Evolutionary conservation across 2,329 filamentous ascomycete genomes (phyloP).

Genomic region (Cladosporium sp.): DNA sequence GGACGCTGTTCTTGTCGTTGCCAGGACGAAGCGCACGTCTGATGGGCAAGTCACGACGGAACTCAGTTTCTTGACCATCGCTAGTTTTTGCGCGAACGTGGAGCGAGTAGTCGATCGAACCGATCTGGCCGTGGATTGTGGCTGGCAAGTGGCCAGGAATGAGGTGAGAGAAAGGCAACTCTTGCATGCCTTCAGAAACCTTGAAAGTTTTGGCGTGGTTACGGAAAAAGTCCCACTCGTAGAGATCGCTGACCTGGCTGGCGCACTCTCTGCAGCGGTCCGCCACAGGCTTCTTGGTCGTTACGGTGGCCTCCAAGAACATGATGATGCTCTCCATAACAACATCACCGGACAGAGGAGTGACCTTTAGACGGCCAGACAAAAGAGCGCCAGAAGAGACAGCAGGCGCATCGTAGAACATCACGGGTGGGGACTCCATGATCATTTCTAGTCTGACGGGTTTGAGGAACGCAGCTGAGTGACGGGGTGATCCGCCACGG

Average conservation of each 20-base stretch:
- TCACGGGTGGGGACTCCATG: constrained; percentile 83
- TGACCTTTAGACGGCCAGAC: constrained; percentile 76
- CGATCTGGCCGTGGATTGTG: constrained; percentile 71
- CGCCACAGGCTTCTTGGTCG: constrained; percentile 79
- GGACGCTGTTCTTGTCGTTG: constrained; percentile 81
- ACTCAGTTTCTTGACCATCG: constrained; percentile 62
- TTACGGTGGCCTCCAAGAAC: constrained; percentile 67
- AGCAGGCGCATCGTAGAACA: constrained; percentile 75
- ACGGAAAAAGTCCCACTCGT: constrained; percentile 75
- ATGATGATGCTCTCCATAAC: constrained; percentile 71
- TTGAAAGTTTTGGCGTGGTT: constrained; percentile 46
- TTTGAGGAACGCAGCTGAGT: constrained; percentile 27
- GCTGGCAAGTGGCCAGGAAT: constrained; percentile 84
- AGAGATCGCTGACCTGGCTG: constrained; percentile 69
- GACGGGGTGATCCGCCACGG: constrained; percentile 23
- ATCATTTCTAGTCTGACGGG: constrained; percentile 58
- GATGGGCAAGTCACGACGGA: constrained; percentile 69
- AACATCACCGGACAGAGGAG: constrained; percentile 66
- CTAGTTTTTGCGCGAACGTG: constrained; percentile 64
- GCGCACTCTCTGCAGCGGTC: constrained; percentile 76
- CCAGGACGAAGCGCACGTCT: constrained; percentile 78
- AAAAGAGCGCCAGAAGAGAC: constrained; percentile 81
- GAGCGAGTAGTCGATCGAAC: constrained; percentile 76
- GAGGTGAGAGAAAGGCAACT: constrained; percentile 86
- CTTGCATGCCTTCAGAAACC: constrained; percentile 60